Evolutionary conservation across 768 basidiomycete genomes (phyloP), one percentile per base, ranked within the genome.

Genomic region (Boletus rubroflammeus): DNA sequence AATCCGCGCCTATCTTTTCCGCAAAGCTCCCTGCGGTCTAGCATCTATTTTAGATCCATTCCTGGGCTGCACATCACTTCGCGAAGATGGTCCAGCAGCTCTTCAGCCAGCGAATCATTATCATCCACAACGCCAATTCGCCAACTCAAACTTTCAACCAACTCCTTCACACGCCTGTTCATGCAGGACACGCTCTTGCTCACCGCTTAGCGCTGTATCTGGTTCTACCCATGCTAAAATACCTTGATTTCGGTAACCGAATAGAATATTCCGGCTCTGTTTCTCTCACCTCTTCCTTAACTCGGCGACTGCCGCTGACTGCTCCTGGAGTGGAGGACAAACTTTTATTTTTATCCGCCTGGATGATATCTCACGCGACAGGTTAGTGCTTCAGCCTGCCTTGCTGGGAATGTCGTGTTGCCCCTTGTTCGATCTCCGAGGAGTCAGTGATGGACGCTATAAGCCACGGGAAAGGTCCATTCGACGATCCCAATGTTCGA

Each of bases 371-470:
- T 59, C 64, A 66, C 59, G 54, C 51, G 49, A 47, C 48, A 43
- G 42, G 57, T 60, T 46, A 42, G 55, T 61, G 62, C 56, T 50
- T 56, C 53, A 53, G n/a, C 38, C 44, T 38, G 31, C 61, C 38
- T 42, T 56, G 41, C 51, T 54, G 54, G 61, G 51, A 59, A 56
- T 51, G 35, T 41, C 35, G 14, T 26, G 31, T 45, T 54, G 13
- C n/a, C 35, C 47, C 43, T 29, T 49, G 57, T 49, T 58, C 38
- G 55, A 68, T 61, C 61, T 67, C 66, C 66, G 66, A 67, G 66
- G 66, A 67, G 54, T 57, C 56, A 15, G 42, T 56, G 54, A 50
- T 46, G 52, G 40, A 44, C 47, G 36, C 35, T 21, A 38, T 56
- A 38, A 57, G 34, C 44, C 34, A 48, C 52, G 50, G 58, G 41